Conservation (phyloP, 2,329 filamentous ascomycete species). For the Colletotrichum liaoningense region DNA sequence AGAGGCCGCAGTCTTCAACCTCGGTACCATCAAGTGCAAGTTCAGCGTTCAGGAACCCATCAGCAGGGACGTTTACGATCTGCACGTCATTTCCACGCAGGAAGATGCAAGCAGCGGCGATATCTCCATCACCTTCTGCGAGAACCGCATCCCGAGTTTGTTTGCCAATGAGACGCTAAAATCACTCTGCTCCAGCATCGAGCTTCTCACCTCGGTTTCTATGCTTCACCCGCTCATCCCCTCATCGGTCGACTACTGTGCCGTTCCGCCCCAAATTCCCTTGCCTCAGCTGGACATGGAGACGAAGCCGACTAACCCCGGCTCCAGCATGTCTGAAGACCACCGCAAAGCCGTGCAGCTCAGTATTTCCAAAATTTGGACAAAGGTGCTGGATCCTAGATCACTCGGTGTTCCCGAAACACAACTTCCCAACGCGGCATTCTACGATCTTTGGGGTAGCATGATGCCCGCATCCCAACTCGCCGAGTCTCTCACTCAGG, state of each 20-base stretch:
- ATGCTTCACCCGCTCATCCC: constrained; percentile 59
- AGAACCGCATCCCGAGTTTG: constrained; percentile 52
- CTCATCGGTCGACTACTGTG: constrained; percentile 53
- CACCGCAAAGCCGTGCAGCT: constrained; percentile 54
- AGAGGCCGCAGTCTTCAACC: constrained; percentile 53
- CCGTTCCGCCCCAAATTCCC: constrained; percentile 54
- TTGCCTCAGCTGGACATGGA: constrained; percentile 45
- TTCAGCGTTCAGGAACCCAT: constrained; percentile 54
- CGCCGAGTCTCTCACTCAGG: constrained; percentile 56
- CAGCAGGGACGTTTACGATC: constrained; percentile 55
- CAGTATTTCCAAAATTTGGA: constrained; percentile 57
- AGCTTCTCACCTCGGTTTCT: constrained; percentile 57
- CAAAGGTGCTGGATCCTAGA: constrained; percentile 53
- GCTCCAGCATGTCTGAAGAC: constrained; percentile 49
- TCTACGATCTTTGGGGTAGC: constrained; percentile 63
- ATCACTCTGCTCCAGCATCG: constrained; percentile 58
- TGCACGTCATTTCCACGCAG: constrained; percentile 57
- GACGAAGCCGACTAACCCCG: constrained; percentile 38
- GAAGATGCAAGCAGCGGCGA: constrained; percentile 50
- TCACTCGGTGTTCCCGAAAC: constrained; percentile 52
- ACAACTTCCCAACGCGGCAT: constrained; percentile 57
- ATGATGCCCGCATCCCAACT: constrained; percentile 61
- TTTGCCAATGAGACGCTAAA: constrained; percentile 58
- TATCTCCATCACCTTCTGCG: constrained; percentile 58
- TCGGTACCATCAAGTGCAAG: constrained; percentile 58